These are phyloP conservation scores for Starmerella tilneyi DNA, from an alignment of 805 yeast species.

Conservation along the genomic window DNA sequence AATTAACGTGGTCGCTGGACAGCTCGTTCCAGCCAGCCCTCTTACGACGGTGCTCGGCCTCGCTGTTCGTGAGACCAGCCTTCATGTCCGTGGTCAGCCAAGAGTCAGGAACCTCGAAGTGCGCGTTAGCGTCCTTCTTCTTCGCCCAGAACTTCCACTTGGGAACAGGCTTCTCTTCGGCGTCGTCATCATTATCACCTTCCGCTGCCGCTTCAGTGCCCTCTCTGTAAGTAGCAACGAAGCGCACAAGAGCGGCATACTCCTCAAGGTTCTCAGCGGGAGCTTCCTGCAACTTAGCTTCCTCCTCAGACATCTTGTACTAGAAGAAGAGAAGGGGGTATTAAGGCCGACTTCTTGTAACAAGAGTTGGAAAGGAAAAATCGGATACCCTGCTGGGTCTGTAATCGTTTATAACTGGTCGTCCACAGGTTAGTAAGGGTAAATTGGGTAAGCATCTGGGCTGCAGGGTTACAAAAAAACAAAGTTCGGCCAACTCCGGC, in stretches of 20 bases:
- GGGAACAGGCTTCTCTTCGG: slow-evolving; percentile 52
- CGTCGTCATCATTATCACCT: slow-evolving; percentile 48
- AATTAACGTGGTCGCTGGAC: slow-evolving; percentile 75
- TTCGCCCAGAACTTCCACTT: slow-evolving; percentile 46
- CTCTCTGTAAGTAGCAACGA: slow-evolving; percentile 32
- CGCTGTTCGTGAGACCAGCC: slow-evolving; percentile 64
- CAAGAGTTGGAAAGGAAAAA: slow-evolving; percentile 20
- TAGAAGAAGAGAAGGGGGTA: slow-evolving; percentile 26
- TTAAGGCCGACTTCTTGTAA: slow-evolving; percentile 18
- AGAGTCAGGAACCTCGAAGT: slow-evolving; percentile 58
- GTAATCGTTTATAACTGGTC: slow-evolving; percentile 18
- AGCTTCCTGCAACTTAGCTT: slow-evolving; percentile 21
- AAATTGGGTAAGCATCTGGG: neutral
- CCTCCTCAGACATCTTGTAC: slow-evolving; percentile 27
- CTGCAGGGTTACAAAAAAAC: slow-evolving; percentile 21
- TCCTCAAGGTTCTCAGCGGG: slow-evolving; percentile 38
- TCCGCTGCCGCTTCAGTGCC: slow-evolving; percentile 37
- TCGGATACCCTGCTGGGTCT: neutral
- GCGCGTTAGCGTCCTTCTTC: slow-evolving; percentile 40
- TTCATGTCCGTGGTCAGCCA: slow-evolving; percentile 70
- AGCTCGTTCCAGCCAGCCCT: slow-evolving; percentile 81
- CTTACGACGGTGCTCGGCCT: slow-evolving; percentile 75
- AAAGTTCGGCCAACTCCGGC: slow-evolving; percentile 19
- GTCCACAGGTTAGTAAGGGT: slow-evolving; percentile 17
- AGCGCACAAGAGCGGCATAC: slow-evolving; percentile 32